Evolutionary conservation across 257 asterid species (phyloP).

Genomic region (Gynochthodes officinalis): DNA sequence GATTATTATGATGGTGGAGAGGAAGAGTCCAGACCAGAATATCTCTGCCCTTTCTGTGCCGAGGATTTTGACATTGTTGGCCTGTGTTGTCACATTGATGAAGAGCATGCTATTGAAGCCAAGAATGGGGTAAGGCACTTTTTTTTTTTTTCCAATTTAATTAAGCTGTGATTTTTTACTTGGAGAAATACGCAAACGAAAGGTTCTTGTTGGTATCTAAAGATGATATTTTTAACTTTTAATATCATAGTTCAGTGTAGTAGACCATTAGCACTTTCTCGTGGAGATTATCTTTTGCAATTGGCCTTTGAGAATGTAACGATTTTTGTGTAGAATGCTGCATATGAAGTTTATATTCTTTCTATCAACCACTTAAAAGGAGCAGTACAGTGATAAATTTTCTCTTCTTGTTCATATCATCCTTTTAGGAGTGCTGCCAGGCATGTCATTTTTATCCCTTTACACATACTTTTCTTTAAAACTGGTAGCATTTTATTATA

Average conservation of each 20-base stretch:
- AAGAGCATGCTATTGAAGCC: conserved; percentile 73
- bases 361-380: not conserved
- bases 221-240: not conserved
- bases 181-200: not conserved
- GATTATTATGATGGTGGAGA: conserved; percentile 36
- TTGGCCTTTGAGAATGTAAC: not conserved
- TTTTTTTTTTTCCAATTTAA: not conserved
- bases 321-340: not conserved
- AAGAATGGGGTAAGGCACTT: conserved; percentile 69
- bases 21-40: conserved; percentile 67
- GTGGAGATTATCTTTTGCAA: not conserved
- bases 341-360: not conserved
- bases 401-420: not conserved
- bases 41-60: conserved; percentile 76
- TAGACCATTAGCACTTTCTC: not conserved
- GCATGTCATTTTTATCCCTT: not conserved
- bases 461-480: not conserved
- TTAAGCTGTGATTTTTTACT: not conserved
- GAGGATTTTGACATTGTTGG: conserved; percentile 86
- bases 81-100: conserved; percentile 87
- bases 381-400: not conserved
- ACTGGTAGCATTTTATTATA: not conserved
- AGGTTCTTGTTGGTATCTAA: not conserved
- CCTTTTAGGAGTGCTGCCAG: not conserved
- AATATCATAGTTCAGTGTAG: not conserved